Evolutionary conservation across 345 rosid genomes (phyloP).

Genomic region (Chamaenerion angustifolium): DNA sequence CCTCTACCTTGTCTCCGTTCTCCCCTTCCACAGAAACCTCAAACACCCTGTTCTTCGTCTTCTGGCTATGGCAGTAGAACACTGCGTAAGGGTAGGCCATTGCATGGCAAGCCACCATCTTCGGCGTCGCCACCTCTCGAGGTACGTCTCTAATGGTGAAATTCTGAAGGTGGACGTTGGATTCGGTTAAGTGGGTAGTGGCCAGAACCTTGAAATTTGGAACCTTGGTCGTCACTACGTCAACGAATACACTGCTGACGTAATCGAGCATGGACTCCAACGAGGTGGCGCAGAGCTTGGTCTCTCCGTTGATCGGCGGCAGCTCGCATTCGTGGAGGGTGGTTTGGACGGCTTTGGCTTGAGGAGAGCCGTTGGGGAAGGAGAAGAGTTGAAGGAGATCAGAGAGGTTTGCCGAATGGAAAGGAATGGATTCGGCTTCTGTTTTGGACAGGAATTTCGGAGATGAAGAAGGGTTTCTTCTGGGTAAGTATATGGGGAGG

Average conservation of each 20-base stretch:
- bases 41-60: conserved; percentile 17
- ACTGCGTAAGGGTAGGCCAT: conserved; percentile 25
- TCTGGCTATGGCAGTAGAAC: conserved; percentile 30
- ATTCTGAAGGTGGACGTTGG: conserved; percentile 12
- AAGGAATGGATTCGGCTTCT: conserved; percentile 19
- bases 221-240: background rate
- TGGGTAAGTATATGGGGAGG: conserved; percentile 1
- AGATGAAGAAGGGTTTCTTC: background rate
- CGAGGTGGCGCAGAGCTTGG: conserved; percentile 30
- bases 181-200: conserved; percentile 13
- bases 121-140: conserved; percentile 15
- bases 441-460: background rate
- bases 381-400: conserved; percentile 25
- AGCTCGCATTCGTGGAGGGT: conserved; percentile 22
- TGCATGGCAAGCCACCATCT: conserved; percentile 26
- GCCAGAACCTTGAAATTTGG: conserved; percentile 7
- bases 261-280: conserved; percentile 36
- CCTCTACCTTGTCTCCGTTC: conserved; percentile 21
- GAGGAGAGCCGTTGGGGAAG: conserved; percentile 13
- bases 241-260: conserved; percentile 14
- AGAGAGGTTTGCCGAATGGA: conserved; percentile 16
- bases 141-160: conserved; percentile 18
- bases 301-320: conserved; percentile 24
- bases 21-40: conserved; percentile 21
- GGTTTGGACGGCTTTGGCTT: conserved; percentile 29